Base-by-base conservation (phyloP, 192 early-diverging fungal species). In the Gryganskiella cystojenkinii region DNA sequence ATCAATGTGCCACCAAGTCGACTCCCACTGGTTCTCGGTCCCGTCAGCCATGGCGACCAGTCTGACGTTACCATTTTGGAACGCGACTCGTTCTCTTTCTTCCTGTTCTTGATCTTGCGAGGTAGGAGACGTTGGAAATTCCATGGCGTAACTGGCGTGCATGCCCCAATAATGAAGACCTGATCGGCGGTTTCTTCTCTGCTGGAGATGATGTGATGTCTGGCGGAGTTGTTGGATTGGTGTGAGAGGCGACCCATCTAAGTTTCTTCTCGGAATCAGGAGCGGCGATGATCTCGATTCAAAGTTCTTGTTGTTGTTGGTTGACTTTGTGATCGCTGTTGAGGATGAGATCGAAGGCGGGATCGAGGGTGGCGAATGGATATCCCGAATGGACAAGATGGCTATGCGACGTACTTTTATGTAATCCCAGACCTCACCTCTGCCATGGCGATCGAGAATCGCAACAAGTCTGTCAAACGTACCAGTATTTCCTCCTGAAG, bases 401-500 rank as follows among this genome's bases (percentile, higher is more conserved):
- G 61, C 35, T 28, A 72, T 47, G 28, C 40, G 19, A 2, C 25
- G 11, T 5, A 27, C 24, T 14, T 54, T 54, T 1, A 58, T 20
- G 65, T 65, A 76, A 35, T 76, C 47, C 73, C 73, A 76, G 11
- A 76, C 52, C 60, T 68, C 56, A 4, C 65, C 73, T 37, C 43
- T 35, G 0, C 73, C 73, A 0, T 31, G 27, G 0, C 20, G 31
- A 42, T 67, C 60, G 13, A 76, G 9, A 0, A 76, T 52, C 0
- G 67, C 73, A n/a, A 76, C 13, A 19, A 67, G 33, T 20, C 61
- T 22, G 13, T 68, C 73, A 56, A 68, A 68, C 33, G 61, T 60
- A 0, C 61, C n/a, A n/a, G n/a, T n/a, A n/a, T n/a, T n/a, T 65
- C 5, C 67, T 51, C 0, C n/a, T n/a, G n/a, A n/a, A n/a, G 73